Base-by-base conservation (phyloP, 306 rosid genomes). In the Pyrus bretschneideri region DNA sequence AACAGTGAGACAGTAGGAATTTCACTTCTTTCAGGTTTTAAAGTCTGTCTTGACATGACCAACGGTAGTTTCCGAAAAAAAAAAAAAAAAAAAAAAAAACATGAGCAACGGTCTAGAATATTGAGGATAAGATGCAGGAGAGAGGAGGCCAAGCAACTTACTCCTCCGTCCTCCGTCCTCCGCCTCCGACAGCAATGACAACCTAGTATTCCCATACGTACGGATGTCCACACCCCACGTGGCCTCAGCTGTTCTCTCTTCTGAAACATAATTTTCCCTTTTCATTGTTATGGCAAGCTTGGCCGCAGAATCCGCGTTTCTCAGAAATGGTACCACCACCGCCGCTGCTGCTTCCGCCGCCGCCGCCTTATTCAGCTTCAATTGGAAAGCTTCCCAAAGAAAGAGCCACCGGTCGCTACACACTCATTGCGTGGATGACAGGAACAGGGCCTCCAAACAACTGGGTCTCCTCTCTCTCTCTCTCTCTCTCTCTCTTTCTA, bases 361-460 rank as follows among this genome's bases (percentile, higher is more conserved):
- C 2, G 51, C 67, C 1, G 62, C 82, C 77, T 81, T 82, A 19
- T 64, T 86, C 58, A 18, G 69, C 78, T 79, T 87, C 23, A 81
- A 82, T 69, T 76, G 81, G 80, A 83, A 78, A 13, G 60, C 49
- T 79, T 73, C 70, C 74, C 18, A 52, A 17, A 42, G 66, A 19
- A 79, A 59, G 77, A 81, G 60, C 49, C 77, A 61, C 21, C 70
- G 33, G 25, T 71, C 64, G 11, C 31, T 78, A 4, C 72, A 33
- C 59, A 17, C 76, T 83, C 79, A 68, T 60, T 82, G 87, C 78
- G 65, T 77, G 75, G 69, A 81, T 45, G 87, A 82, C 86, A 82
- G 85, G 31, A 76, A 83, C 70, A 82, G 82, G 55, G 86, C 84
- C 90, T 85, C 77, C 88, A 81, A 88, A 61, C 96, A 88, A 86